A percentile compares a stretch with the other conserved stretches of the same genome.
Evolutionary conservation across 75 land plant species (phyloP).

Genomic region (Pinus albicaulis): DNA sequence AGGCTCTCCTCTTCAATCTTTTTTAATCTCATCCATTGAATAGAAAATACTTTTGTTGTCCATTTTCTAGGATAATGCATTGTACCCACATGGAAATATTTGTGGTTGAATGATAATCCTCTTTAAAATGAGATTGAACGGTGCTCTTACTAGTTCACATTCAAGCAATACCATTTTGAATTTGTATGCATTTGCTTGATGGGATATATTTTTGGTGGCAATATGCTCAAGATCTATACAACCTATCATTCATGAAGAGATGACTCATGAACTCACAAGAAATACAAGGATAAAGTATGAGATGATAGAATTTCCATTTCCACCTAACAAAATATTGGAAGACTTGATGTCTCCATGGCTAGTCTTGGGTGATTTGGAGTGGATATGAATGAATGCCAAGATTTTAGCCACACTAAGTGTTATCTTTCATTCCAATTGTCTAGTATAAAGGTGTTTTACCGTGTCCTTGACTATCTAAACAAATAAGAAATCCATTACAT

Average conservation of each 20-base stretch:
- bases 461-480: slow-evolving; percentile 33
- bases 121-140: slow-evolving; percentile 22
- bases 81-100: slow-evolving; percentile 58
- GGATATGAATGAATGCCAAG: slow-evolving; percentile 48
- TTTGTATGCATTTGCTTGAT: slow-evolving; percentile 58
- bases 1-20: slow-evolving; percentile 60
- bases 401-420: slow-evolving; percentile 53
- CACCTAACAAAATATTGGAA: slow-evolving; percentile 52
- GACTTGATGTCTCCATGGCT: slow-evolving; percentile 73
- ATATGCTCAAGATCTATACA: slow-evolving; percentile 46
- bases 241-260: slow-evolving; percentile 26
- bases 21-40: slow-evolving; percentile 40
- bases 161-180: slow-evolving; percentile 57
- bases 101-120: slow-evolving; percentile 12
- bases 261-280: slow-evolving; percentile 18
- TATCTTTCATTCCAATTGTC: slow-evolving; percentile 45
- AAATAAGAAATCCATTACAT: too few relatives aligned
- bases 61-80: slow-evolving; percentile 44
- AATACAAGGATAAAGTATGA: slow-evolving; percentile 33
- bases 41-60: slow-evolving; percentile 60
- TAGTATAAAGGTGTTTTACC: slow-evolving; percentile 47
- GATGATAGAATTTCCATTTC: slow-evolving; percentile 29
- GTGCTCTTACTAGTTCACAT: slow-evolving; percentile 58
- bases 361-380: slow-evolving; percentile 28
- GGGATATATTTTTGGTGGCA: slow-evolving; percentile 25